Evolutionary conservation across 2,329 filamentous ascomycete species (phyloP), one percentile per base, ranked within the genome.

Genomic region (Trichophyton equinum): DNA sequence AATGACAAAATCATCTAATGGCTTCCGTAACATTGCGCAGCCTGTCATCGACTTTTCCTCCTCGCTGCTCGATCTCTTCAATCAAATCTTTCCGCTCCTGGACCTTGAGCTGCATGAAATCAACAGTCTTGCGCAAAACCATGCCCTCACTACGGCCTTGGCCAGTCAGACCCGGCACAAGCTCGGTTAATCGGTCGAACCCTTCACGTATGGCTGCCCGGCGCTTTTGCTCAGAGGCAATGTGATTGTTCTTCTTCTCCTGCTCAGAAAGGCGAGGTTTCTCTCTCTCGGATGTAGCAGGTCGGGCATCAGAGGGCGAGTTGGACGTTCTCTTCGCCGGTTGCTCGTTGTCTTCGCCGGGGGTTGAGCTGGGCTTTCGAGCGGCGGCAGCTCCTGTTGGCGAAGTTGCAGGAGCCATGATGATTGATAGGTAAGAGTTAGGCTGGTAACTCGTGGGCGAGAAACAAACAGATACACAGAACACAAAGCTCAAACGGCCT

Each of bases 131-230:
- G 64, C 85, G 83, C 22, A 96, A 78, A n/a, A 96, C 89, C 18
- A 90, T 79, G 30, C 88, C 89, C 72, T 96, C 91, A 65, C 89
- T 94, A 53, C 90, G 84, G 0, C 88, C 91, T 69, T 91, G 87
- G 0, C 91, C 91, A 67, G 89, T 82, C 59, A 95, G 79, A 0
- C 88, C 89, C 0, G 91, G 91, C 0, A 95, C 89, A 36, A 95
- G 80, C 59, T 85, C 82, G 15, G 88, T 88, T 27, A 96, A 81
- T 38, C 85, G 82, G 72, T 95, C 89, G 71, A 95, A 95, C 61
- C 88, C 89, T 62, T 89, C 85, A 55, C 91, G 82, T 65, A 96
- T 95, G 13, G 87, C 88, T 61, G 85, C 81, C 51, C 85, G 82
- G 40, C 85, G 82, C 73, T 87, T 81, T 66, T 81, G 79, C 65